phyloP scores from a whole-genome alignment of 2,329 filamentous ascomycete species.

The Mycocentrospora acerina region DNA sequence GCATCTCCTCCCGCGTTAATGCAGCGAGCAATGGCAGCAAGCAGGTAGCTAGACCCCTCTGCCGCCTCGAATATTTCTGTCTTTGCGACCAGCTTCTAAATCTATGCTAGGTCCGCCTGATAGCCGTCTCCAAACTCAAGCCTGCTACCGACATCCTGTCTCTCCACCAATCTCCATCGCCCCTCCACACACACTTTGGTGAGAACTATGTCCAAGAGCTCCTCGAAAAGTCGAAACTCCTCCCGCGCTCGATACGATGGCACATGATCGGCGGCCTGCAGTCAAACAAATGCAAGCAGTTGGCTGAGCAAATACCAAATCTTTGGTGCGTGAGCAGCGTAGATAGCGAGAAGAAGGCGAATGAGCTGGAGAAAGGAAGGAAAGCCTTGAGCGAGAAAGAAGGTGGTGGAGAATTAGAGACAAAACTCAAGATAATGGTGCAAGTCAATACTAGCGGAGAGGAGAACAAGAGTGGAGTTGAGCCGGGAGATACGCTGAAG shows the following conservation, averaged over 20 bases:
- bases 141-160: constrained; percentile 87
- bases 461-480: constrained; percentile 77
- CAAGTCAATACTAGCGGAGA: constrained; percentile 97
- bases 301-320: constrained; percentile 81
- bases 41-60: constrained; percentile 25
- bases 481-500: constrained; percentile 62
- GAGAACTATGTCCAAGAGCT: constrained; percentile 91
- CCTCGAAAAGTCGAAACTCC: constrained; percentile 75
- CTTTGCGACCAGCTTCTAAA: constrained; percentile 10
- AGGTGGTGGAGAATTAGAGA: constrained; percentile 21
- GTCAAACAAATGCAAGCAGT: constrained; percentile 85
- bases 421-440: constrained; percentile 71
- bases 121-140: constrained; percentile 96
- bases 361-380: constrained; percentile 75
- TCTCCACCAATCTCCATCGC: constrained; percentile 61
- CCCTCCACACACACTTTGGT: constrained; percentile 75
- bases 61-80: constrained; percentile 1
- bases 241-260: constrained; percentile 80
- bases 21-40: constrained; percentile 37
- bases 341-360: constrained; percentile 84
- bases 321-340: constrained; percentile 91
- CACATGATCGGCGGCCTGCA: constrained; percentile 97
- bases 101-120: constrained; percentile 68
- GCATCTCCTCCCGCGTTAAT: constrained; percentile 46
- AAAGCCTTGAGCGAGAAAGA: constrained; percentile 53